Conservation (phyloP, 352 stramenopile genomes). For the Pythium aristosporum region DNA sequence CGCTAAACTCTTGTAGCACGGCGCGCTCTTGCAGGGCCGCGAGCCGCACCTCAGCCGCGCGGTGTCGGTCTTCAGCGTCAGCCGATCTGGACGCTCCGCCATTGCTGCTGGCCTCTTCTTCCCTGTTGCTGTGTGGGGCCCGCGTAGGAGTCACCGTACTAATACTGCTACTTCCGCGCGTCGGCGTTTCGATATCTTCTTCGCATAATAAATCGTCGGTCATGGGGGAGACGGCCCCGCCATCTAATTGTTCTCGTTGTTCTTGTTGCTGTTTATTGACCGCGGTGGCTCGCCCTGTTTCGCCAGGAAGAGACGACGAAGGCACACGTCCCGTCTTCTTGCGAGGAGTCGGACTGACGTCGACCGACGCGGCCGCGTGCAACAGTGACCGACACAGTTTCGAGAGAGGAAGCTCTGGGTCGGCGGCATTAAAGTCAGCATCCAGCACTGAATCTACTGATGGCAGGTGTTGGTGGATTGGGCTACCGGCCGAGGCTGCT, state of each 20-base stretch:
- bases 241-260: not conserved
- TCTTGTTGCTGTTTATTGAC: not conserved
- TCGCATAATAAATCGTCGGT: conserved; percentile 58
- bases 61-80: conserved; percentile 5
- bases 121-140: not conserved
- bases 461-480: conserved; percentile 18
- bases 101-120: conserved; percentile 5
- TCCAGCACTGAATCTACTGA: conserved; percentile 39
- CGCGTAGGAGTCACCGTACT: too few species aligned
- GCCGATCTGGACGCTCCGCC: not conserved
- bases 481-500: not conserved
- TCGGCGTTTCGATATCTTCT: conserved; percentile 59
- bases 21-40: conserved; percentile 64
- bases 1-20: conserved; percentile 78
- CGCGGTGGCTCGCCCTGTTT: not conserved
- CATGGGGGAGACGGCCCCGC: conserved; percentile 34
- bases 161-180: not conserved
- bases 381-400: conserved; percentile 61
- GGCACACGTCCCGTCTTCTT: conserved; percentile 5
- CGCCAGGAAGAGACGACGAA: not conserved
- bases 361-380: conserved; percentile 42
- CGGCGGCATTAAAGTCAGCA: conserved; percentile 23
- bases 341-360: conserved; percentile 32
- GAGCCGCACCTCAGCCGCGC: conserved; percentile 11
- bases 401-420: conserved; percentile 27